Percentiles rank a stretch among this genome's conserved stretches.
phyloP scores from a whole-genome alignment of 805 yeast species.

The Jamesozyma lodderae region DNA sequence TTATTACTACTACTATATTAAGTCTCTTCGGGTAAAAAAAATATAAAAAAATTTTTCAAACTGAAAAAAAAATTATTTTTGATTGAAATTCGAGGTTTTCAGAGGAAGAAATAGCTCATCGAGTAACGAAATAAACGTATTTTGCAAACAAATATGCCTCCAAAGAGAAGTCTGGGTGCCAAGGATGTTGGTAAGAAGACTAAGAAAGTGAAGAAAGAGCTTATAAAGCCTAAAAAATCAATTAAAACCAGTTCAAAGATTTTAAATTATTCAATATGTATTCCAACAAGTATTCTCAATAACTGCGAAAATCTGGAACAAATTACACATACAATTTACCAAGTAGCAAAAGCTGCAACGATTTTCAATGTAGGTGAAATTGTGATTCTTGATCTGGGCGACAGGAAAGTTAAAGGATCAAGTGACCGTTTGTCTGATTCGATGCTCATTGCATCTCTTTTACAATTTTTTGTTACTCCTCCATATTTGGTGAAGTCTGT shows the following conservation, averaged over 20 bases:
- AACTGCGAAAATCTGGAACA: constrained; percentile 63
- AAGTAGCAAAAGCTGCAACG: constrained; percentile 68
- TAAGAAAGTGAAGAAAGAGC: neutral
- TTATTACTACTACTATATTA: too few species aligned
- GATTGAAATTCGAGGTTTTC: too few species aligned
- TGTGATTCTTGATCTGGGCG: constrained; percentile 51
- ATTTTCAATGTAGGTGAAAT: constrained; percentile 66
- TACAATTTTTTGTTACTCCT: constrained; percentile 80
- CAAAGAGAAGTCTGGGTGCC: neutral
- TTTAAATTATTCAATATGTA: constrained; percentile 49
- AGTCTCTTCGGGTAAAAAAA: too few species aligned
- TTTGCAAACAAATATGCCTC: too few species aligned
- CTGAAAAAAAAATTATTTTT: too few species aligned
- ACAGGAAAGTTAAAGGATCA: constrained; percentile 15
- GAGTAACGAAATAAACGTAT: too few species aligned
- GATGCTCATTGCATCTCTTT: constrained; percentile 52
- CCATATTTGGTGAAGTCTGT: constrained; percentile 62
- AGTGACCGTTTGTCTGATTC: constrained; percentile 30
- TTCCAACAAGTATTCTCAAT: constrained; percentile 59
- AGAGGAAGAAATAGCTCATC: too few species aligned
- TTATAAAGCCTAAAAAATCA: constrained; percentile 12
- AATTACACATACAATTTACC: constrained; percentile 63
- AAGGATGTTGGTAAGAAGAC: neutral
- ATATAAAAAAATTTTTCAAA: too few species aligned
- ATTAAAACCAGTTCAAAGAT: constrained; percentile 14